Evolutionary conservation across 2,329 filamentous ascomycete species (phyloP), one percentile per base, ranked within the genome.

Genomic region (Didymella pinodella): DNA sequence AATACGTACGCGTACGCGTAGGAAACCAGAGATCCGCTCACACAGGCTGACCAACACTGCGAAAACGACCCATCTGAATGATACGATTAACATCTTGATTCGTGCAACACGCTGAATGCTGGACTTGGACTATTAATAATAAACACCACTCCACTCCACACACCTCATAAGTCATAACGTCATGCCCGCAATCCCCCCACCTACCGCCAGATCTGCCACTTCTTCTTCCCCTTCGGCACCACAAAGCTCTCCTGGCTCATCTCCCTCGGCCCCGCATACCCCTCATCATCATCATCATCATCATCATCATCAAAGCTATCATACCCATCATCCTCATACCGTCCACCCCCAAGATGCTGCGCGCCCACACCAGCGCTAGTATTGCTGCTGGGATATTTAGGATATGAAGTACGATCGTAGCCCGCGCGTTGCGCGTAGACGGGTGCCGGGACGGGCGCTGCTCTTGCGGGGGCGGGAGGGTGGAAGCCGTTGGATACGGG

Each of bases 161-260:
- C 36, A 29, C 14, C 11, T 50, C 47, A 26, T 50, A 34, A 36
- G 22, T 59, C 56, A 26, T 59, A 44, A 10, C 49, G 14, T 59
- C 56, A 29, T 59, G 18, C 18, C 18, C 18, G 18, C 18, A 18
- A 18, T 18, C 46, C 6, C 11, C 11, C 47, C 41, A 32, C 3
- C 40, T 64, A 70, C 34, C 63, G 62, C 76, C 75, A 74, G 65
- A 77, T 74, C 73, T 74, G 75, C 75, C 71, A 78, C 65, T 69
- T 74, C 59, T 61, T 71, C 63, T 79, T 80, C 50, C 76, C 80
- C 59, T 75, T 69, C n/a, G 71, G 70, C 29, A 67, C 60, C 34
- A 70, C 68, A 59, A 75, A 76, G 44, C 71, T 73, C 53, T 74
- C 70, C 54, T 70, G 66, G 38, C 70, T 75, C 60, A 65, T 59